Base-by-base conservation (phyloP, 495 filamentous ascomycete genomes). In the Aspergillus conjunctus region DNA sequence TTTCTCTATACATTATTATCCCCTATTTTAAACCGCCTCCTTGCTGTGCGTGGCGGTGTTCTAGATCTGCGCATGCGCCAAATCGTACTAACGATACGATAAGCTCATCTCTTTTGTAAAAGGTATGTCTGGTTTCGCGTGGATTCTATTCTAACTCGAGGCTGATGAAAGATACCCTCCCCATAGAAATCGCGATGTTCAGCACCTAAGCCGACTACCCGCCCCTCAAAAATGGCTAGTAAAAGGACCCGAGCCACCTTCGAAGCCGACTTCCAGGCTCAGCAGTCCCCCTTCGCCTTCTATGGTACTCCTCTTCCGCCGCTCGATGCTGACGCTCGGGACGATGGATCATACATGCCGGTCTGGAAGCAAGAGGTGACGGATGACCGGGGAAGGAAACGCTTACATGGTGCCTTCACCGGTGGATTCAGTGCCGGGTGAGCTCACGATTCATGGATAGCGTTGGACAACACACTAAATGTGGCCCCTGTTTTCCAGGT, bases 281-380 rank as follows among this genome's bases (percentile, higher is more conserved):
- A 88, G 50, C 85, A 91, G 73, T 88, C 91, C 5, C 88, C 91
- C 1, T 97, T 87, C 71, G 89, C 88, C 58, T 69, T 90, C 61
- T 96, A 90, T 70, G 95, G 93, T 58, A 97, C 91, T 9, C 85
- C 92, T 10, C 84, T 98, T 17, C 93, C 93, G 2, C 85, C 91
- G 2, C 79, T 89, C 32, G 92, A 97, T 66, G 80, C 86, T 50
- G 83, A 89, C 11, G 81, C 82, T 54, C 88, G 92, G 56, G 94
- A 98, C 76, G 92, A 98, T 77, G 94, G 92, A 58, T 93, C 92
- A 39, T 97, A 92, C 74, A 85, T 95, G 22, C 94, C 94, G 0
- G 73, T 96, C 10, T 98, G 94, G 94, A 96, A 97, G 74, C 94
- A 98, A 77, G 92, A 96, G 74, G 93, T 96, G 67, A 90, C 87